These are phyloP conservation scores for Cercophora scortea DNA, from an alignment of 495 filamentous ascomycete genomes.

Conservation along the genomic window DNA sequence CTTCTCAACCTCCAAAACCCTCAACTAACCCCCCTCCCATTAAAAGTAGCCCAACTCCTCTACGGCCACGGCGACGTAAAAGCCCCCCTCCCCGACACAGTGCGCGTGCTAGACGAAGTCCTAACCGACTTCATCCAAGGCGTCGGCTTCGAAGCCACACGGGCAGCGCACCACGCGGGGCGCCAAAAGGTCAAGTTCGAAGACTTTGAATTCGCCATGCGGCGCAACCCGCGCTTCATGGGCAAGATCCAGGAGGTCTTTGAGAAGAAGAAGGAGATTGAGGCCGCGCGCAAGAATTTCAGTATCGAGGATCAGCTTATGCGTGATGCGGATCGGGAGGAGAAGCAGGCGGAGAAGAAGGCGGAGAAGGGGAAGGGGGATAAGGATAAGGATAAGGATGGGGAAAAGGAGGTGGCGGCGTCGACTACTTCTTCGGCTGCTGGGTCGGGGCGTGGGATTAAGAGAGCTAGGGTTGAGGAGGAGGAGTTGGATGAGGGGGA, in stretches of 20 bases:
- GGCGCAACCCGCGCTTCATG: conserved; percentile 74
- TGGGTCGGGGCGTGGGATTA: conserved; percentile 1
- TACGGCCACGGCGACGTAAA: conserved; percentile 76
- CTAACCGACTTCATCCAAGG: conserved; percentile 86
- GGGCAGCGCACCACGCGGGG: conserved; percentile 69
- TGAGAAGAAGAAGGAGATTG: conserved; percentile 70
- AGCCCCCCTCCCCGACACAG: conserved; percentile 68
- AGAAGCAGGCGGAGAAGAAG: conserved; percentile 21
- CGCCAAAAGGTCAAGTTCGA: conserved; percentile 96
- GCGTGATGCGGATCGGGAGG: conserved; percentile 33
- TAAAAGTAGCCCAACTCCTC: conserved; percentile 67
- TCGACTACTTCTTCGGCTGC: not conserved
- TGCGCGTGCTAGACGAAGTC: conserved; percentile 86
- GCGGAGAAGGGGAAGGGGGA: not conserved
- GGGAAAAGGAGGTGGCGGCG: not conserved
- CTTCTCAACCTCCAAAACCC: not conserved
- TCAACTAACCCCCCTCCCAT: not conserved
- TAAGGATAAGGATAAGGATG: not conserved
- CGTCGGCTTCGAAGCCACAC: conserved; percentile 79
- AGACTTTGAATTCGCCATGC: conserved; percentile 89
- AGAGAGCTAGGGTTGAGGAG: conserved; percentile 16
- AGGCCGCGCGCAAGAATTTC: conserved; percentile 65
- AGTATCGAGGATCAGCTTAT: conserved; percentile 35
- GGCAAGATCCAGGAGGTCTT: conserved; percentile 86
- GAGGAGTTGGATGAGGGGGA: conserved; percentile 31